Base-by-base conservation (phyloP, 306 rosid species). In the Medicago arabica region DNA sequence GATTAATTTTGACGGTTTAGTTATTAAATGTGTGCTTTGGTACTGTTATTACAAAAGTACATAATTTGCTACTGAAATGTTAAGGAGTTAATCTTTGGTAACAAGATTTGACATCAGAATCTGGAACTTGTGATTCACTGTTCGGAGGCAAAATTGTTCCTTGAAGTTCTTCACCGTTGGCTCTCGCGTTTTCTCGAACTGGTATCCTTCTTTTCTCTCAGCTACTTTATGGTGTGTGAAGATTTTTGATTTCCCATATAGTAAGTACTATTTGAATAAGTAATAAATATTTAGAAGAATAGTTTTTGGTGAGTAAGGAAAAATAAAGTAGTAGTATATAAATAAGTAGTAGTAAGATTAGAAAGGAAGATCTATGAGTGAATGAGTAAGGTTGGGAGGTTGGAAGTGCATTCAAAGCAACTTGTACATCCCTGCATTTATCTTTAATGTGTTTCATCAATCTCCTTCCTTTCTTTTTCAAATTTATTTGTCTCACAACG, bases 101-200 rank as follows among this genome's bases (percentile, higher is more conserved):
- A 83, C 88, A 90, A 96, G 87, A 86, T 61, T 73, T 85, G 74
- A 50, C 72, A 5, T 69, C 87, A 31, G 86, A 80, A 71, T 80
- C 95, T 66, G 90, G 92, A 63, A 78, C 69, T 60, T 90, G 96
- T 71, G 97, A 95, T 78, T 97, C 96, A 57, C 44, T 95, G 97
- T 77, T 92, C 97, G 9, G 77, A 21, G 23, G 23, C 1, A 21
- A 21, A 21, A 1, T 21, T 21, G 23, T 21, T 21, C 23, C 23
- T 21, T 21, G 23, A 21, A 21, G 23, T 21, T 21, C 23, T 1
- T 21, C 1, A 21, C 23, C 23, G 1, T 1, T 21, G 23, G 1
- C 23, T 21, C 23, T 21, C 23, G 23, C 23, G 23, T 21, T 21
- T 21, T 21, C 23, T 21, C 23, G 23, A 21, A 21, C 23, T 21